phyloP scores from a whole-genome alignment of 208 protist species.

The Acanthamoeba castellanii region DNA sequence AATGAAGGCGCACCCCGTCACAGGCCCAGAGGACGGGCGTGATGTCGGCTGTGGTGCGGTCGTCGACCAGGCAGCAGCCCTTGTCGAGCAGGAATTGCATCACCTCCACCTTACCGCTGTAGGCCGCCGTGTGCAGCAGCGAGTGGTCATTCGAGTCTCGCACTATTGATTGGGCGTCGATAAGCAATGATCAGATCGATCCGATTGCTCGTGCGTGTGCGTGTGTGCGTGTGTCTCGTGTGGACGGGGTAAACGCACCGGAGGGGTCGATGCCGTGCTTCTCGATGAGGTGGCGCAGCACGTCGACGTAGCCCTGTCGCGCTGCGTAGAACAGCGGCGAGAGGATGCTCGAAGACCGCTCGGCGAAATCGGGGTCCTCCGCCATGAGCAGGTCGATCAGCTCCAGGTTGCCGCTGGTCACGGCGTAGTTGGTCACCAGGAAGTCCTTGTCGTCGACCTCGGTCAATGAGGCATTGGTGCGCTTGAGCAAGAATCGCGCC shows the following conservation, averaged over 20 bases:
- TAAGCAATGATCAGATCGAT: neutral
- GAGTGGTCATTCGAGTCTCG: neutral
- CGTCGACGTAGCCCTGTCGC: neutral
- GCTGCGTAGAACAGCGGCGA: neutral
- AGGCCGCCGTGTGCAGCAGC: neutral
- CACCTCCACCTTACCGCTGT: neutral
- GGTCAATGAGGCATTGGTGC: neutral
- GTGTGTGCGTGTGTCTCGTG: too few relatives aligned
- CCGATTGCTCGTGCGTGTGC: too few relatives aligned
- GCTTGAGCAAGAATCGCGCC: neutral
- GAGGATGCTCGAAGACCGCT: neutral
- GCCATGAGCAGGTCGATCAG: neutral
- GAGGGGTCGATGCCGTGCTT: neutral
- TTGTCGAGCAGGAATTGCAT: neutral
- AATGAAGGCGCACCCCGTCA: neutral
- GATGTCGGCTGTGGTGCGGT: neutral
- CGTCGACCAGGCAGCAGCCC: neutral
- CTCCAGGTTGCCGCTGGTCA: neutral
- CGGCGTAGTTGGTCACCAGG: neutral
- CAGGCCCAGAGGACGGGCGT: neutral
- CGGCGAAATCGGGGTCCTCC: neutral
- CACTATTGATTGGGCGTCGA: neutral
- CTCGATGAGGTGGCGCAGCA: neutral
- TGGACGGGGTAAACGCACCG: neutral
- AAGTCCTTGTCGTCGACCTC: neutral